phyloP scores from a whole-genome alignment of 352 stramenopile species.

The Phytophthora quininea region DNA sequence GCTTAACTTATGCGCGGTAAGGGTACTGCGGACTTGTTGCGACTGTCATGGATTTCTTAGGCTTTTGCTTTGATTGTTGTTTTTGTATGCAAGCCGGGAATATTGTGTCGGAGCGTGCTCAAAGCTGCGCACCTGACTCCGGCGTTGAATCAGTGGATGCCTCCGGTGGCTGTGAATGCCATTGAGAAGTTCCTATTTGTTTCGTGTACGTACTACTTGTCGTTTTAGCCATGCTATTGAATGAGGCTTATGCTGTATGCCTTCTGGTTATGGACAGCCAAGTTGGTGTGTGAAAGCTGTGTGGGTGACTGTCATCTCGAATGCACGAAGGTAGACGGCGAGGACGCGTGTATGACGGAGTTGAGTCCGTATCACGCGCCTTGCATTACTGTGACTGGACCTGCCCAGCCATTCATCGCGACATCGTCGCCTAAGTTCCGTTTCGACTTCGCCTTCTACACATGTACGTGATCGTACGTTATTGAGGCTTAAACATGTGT shows the following conservation, averaged over 20 bases:
- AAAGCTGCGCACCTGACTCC: conserved; percentile 47
- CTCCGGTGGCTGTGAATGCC: conserved; percentile 42
- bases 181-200: conserved; percentile 56
- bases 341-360: conserved; percentile 54
- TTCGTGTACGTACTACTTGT: conserved; percentile 35
- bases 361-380: conserved; percentile 83
- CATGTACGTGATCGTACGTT: conserved; percentile 48
- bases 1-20: conserved; percentile 63
- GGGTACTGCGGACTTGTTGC: not conserved
- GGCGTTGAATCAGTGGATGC: conserved; percentile 44
- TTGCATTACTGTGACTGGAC: conserved; percentile 70
- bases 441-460: conserved; percentile 71
- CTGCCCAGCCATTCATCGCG: conserved; percentile 61
- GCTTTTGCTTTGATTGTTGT: conserved; percentile 1
- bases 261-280: conserved; percentile 37
- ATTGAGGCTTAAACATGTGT: not conserved
- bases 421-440: conserved; percentile 47
- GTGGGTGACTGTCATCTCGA: conserved; percentile 65
- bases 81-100: conserved; percentile 42
- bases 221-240: not conserved
- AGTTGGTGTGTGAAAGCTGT: conserved; percentile 74
- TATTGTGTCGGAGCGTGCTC: conserved; percentile 60
- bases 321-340: conserved; percentile 42
- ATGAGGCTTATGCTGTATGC: no score
- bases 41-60: conserved; percentile 2